Base-by-base conservation (phyloP, 2,329 filamentous ascomycete genomes). In the Ceratocystis ficicola region DNA sequence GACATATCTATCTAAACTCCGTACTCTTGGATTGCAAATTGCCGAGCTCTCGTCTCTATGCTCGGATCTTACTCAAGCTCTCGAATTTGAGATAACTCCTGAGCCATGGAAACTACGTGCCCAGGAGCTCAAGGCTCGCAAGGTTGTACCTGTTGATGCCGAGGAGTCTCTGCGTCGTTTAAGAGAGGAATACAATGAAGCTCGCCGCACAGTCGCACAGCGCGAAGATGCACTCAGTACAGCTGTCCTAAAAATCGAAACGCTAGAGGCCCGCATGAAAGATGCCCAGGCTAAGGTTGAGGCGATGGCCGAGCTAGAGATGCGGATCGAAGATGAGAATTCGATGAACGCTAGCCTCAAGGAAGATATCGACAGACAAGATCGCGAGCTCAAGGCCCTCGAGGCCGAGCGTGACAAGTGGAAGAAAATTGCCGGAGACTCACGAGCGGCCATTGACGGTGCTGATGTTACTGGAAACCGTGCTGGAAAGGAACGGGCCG, bases 211-310 rank as follows among this genome's bases (percentile, higher is more conserved):
- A 2, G 81, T 90, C 66, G 85, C 87, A 1, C 82, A 86, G 69
- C 86, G 87, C 69, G 90, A 96, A 70, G 89, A 92, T 73, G 86
- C 87, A 44, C 83, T 95, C 64, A 91, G 95, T 74, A 93, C 95
- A 67, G 83, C 89, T 28, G 83, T 87, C n/a, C 87, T 96, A 70
- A 92, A 94, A 75, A 95, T 96, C 70, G 93, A 96, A 75, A 89
- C 94, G 50, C 84, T 97, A 46, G 89, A 95, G 74, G 89, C 89
- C 6, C 83, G 90, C 66, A 92, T 94, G 86, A 85, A 86, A 67
- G 91, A 95, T 72, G 89, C 89, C 5, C 85, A 86, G 69, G 85
- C 88, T 73, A 92, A 93, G 75, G 84, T 88, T 15, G 83, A 85
- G 63, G 81, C 81, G 64, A 88, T 90, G 70, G 78, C 79, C 22